These are phyloP conservation scores for Taphrina betulina DNA, from an alignment of 1,139 yeast species.

Conservation along the genomic window DNA sequence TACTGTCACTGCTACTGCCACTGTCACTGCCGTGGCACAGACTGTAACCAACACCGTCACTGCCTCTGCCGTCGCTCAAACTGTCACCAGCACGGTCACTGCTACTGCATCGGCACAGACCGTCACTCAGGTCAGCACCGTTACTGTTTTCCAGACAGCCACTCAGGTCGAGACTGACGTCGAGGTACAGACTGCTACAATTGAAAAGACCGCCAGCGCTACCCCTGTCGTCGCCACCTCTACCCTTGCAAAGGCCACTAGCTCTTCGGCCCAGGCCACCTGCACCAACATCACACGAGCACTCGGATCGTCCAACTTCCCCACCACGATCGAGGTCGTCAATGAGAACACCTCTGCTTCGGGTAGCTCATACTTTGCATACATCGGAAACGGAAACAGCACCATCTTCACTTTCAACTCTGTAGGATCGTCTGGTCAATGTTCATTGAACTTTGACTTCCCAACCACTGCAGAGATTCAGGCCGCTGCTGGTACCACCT, in stretches of 20 bases:
- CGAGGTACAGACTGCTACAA: not conserved
- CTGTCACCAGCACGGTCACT: not conserved
- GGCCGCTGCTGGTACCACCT: slow-evolving; percentile 12
- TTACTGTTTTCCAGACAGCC: slow-evolving; percentile 2
- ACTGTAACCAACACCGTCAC: slow-evolving; percentile 5
- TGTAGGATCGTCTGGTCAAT: slow-evolving; percentile 1
- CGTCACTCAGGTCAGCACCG: not conserved
- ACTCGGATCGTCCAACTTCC: slow-evolving; percentile 16
- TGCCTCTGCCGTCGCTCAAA: not conserved
- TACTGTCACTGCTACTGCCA: not conserved
- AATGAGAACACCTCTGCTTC: not conserved
- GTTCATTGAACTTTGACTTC: slow-evolving; percentile 25
- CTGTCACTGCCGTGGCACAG: slow-evolving; percentile 7
- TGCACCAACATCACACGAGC: slow-evolving; percentile 14
- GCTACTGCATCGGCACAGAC: slow-evolving; percentile 2
- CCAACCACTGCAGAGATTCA: slow-evolving; percentile 19
- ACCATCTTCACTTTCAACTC: slow-evolving; percentile 22
- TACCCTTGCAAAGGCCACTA: not conserved
- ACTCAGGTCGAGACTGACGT: slow-evolving; percentile 5
- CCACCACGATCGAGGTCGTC: slow-evolving; percentile 18
- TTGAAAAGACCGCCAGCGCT: not conserved
- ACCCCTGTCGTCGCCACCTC: not conserved
- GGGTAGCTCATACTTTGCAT: slow-evolving; percentile 9
- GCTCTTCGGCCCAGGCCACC: slow-evolving; percentile 10
- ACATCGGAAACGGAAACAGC: slow-evolving; percentile 15